Evolutionary conservation across 139 green algal species (phyloP), one percentile per base, ranked within the genome.

Genomic region (Nannochloris sp.): DNA sequence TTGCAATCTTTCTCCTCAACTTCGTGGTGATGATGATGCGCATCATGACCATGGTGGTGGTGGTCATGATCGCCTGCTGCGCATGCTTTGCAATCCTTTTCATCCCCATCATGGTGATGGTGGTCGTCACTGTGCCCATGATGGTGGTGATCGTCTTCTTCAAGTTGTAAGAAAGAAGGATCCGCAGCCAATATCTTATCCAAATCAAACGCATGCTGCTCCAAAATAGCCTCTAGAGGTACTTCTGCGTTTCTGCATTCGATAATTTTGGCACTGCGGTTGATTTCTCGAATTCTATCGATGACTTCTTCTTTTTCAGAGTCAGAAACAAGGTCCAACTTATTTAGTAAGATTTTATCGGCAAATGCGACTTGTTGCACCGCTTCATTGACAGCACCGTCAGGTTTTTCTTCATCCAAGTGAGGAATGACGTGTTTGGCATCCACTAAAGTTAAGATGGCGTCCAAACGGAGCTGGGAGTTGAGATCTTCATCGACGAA

Each of bases 271-370:
- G 48, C 76, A 14, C 25, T 53, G 4, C 14, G 13, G 63, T 81
- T 81, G 64, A 81, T 77, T 48, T 68, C 55, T 61, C 67, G 72
- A 25, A 86, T 72, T 13, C 57, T 55, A 6, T 64, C n/a, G 7
- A 55, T 61, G 3, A 82, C 55, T 10, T 72, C 55, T 15, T 38
- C 7, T 46, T 78, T 70, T 68, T 85, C 72, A 24, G 74, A 70
- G 2, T 71, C 66, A 14, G 38, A 55, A 0, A 83, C 79, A 29
- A 86, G 62, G 66, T 86, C 79, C 1, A 76, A 77, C 68, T 96
- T 96, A 77, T 96, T 96, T 2, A 96, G 77, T 29, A 96, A 75
- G 8, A 95, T 78, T 19, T 89, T 77, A 72, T 96, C 89, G 1
- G 82, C 83, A 63, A 95, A 95, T 0, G 89, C 89, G 8, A 96